Evolutionary conservation across 441 rosid genomes (phyloP).

Genomic region (Bruguiera hainesii): DNA sequence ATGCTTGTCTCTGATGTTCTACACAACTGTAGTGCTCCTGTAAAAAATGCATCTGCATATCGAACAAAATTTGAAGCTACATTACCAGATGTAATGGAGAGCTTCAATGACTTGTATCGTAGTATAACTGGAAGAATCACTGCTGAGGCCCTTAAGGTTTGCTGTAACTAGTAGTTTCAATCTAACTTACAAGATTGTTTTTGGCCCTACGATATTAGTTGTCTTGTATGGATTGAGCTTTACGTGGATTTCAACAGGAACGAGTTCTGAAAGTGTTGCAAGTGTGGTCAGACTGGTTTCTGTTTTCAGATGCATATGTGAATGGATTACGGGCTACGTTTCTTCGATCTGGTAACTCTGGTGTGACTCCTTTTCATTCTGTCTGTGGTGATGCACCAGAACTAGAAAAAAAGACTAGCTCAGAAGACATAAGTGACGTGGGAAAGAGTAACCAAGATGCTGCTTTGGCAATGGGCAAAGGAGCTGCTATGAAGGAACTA

Average conservation of each 20-base stretch:
- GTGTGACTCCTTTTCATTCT: conserved; percentile 83
- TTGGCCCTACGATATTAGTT: conserved; percentile 6
- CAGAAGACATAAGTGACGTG: conserved; percentile 48
- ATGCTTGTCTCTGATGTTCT: conserved; percentile 99
- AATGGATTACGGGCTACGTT: conserved; percentile 94
- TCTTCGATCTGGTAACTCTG: conserved; percentile 86
- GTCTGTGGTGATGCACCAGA: conserved; percentile 85
- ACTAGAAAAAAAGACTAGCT: conserved; percentile 56
- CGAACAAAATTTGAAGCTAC: conserved; percentile 97
- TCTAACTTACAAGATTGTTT: background rate
- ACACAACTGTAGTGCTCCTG: conserved; percentile 98
- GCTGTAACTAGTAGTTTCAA: conserved; percentile 16
- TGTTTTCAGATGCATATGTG: conserved; percentile 98
- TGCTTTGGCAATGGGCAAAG: conserved; percentile 96
- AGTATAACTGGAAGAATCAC: conserved; percentile 98
- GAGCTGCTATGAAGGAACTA: conserved; percentile 89
- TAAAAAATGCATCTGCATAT: conserved; percentile 99
- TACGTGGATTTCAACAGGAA: conserved; percentile 51
- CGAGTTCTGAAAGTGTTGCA: conserved; percentile 96
- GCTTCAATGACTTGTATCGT: conserved; percentile 94
- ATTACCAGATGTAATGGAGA: conserved; percentile 95
- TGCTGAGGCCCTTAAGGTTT: conserved; percentile 97
- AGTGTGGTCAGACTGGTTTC: conserved; percentile 99
- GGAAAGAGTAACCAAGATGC: conserved; percentile 67
- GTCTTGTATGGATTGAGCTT: conserved; percentile 11